Conservation (phyloP, 2,329 filamentous ascomycete species). For the Aspergillus sp. region DNA sequence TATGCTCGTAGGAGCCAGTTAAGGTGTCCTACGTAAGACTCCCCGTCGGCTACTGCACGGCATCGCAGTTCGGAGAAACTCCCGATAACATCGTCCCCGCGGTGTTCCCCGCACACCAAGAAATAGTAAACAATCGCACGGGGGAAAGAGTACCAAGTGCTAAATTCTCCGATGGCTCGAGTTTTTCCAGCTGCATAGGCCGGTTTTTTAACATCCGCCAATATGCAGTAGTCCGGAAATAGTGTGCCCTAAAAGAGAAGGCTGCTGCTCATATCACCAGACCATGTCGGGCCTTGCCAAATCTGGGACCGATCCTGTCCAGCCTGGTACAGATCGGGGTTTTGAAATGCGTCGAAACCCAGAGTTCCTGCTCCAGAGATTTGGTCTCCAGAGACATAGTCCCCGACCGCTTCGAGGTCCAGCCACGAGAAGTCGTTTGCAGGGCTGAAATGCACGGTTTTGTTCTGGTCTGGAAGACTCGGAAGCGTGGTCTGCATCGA, state of each 20-base stretch:
- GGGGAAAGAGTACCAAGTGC: background rate
- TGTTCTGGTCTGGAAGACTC: conserved; percentile 27
- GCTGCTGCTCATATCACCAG: conserved; percentile 31
- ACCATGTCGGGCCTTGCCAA: conserved; percentile 35
- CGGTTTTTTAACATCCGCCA: no score
- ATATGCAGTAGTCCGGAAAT: no score
- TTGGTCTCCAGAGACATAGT: conserved; percentile 45
- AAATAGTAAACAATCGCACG: background rate
- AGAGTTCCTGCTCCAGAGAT: conserved; percentile 28
- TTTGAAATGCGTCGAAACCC: conserved; percentile 29
- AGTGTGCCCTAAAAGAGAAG: conserved; percentile 22
- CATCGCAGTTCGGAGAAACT: conserved; percentile 14
- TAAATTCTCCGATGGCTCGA: background rate
- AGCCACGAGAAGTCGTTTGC: conserved; percentile 55
- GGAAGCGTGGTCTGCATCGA: conserved; percentile 23
- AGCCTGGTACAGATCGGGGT: conserved; percentile 21
- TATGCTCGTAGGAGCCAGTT: background rate
- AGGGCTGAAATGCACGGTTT: conserved; percentile 36
- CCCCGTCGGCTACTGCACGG: background rate
- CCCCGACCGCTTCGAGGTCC: conserved; percentile 52
- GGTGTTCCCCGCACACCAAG: conserved; percentile 12
- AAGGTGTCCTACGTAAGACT: no score
- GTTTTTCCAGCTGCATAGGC: no score
- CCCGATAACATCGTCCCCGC: conserved; percentile 16
- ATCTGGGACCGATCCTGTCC: conserved; percentile 24